Evolutionary conservation across 805 yeast genomes (phyloP).

Genomic region (Yueomyces sp.): DNA sequence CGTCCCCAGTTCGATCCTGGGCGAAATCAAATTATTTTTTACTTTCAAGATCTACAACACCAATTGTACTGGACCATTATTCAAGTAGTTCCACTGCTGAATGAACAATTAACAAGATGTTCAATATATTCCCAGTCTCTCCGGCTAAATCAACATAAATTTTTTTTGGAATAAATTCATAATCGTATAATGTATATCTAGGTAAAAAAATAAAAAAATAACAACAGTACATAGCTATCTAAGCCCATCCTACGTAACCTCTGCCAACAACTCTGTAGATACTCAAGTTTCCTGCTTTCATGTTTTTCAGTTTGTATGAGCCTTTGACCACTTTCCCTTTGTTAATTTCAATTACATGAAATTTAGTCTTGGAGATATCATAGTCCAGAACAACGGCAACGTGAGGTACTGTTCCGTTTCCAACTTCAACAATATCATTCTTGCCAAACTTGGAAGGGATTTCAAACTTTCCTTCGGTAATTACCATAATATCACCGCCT

Average conservation of each 20-base stretch:
- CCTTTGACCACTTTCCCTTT: slow-evolving; percentile 45
- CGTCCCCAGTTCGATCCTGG: slow-evolving; percentile 99
- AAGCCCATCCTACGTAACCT: slow-evolving; percentile 55
- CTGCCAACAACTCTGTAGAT: slow-evolving; percentile 72
- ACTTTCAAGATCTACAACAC: too few species aligned
- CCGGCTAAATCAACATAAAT: background rate
- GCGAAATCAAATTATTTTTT: slow-evolving; percentile 60
- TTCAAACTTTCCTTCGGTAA: slow-evolving; percentile 62
- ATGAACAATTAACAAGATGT: too few species aligned
- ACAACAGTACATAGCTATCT: too few species aligned
- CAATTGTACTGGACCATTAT: too few species aligned
- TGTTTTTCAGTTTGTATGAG: slow-evolving; percentile 54
- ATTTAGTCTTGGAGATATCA: slow-evolving; percentile 59
- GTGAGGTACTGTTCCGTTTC: slow-evolving; percentile 36
- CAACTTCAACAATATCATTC: slow-evolving; percentile 46
- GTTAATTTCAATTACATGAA: slow-evolving; percentile 48
- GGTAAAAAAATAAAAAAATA: too few species aligned
- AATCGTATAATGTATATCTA: background rate
- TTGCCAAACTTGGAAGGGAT: slow-evolving; percentile 41
- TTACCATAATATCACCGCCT: slow-evolving; percentile 76
- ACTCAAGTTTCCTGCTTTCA: slow-evolving; percentile 66
- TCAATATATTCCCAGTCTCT: background rate
- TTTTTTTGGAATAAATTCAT: background rate
- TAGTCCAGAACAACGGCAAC: slow-evolving; percentile 55
- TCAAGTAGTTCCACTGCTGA: too few species aligned